Evolutionary conservation across 352 stramenopile species (phyloP), one percentile per base, ranked within the genome.

Genomic region (Pythium volutum): DNA sequence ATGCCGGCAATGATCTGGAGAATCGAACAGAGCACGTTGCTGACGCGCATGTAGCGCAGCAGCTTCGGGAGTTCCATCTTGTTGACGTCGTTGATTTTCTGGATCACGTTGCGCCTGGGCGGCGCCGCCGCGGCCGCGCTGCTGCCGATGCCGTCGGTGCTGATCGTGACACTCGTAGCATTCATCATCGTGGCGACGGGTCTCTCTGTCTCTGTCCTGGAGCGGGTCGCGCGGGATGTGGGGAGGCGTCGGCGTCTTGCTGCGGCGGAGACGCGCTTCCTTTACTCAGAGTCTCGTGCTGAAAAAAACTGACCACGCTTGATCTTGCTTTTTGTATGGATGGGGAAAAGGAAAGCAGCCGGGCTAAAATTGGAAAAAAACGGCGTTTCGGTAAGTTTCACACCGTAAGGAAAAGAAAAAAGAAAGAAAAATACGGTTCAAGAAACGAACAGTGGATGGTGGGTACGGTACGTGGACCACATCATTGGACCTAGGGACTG

Each of bases 41-140:
- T 73, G 45, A 95, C 55, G 15, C 85, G 85, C 85, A 95, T 95
- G 73, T 91, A 90, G 60, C 85, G 81, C 50, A 95, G 71, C 26
- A 95, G 71, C 73, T 93, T 95, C 29, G 85, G 85, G n/a, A 93
- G 74, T 60, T 93, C 85, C 81, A 95, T 95, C 66, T 91, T 91
- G 77, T 95, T 95, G 20, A 95, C 82, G 55, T 94, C 81, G 66
- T 92, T 91, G 64, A 94, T 83, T 62, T 89, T 82, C 68, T 91
- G 71, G 43, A 89, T 79, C 45, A 94, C 78, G 63, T 71, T 88
- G 51, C 75, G 73, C 72, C 89, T 91, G 23, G 81, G 75, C 52
- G 77, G 58, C 23, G 70, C 70, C 46, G 66, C 45, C 39, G 84
- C 66, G 29, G 67, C 53, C 70, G 84, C 88, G 56, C 62, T 64